Base-by-base conservation (phyloP, 176 grass and related monocot species). In the Eleusine indica region DNA sequence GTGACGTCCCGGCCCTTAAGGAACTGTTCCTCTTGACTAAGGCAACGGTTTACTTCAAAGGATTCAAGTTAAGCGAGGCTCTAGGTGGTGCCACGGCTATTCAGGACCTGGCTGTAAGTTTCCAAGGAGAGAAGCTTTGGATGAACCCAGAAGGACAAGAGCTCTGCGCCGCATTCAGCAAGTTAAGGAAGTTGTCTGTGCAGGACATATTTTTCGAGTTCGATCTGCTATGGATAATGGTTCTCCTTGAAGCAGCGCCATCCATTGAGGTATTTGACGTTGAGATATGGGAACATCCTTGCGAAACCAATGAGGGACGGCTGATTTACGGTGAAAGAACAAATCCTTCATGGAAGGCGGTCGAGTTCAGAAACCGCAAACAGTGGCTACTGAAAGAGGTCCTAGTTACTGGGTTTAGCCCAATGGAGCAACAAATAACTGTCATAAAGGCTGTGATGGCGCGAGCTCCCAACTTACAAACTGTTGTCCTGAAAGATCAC, bases 171-270 rank as follows among this genome's bases (percentile, higher is more conserved):
- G 39, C 40, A 44, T 81, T 81, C 18, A 81, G 12, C 3, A 86
- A 22, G 8, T 48, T 80, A 74, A 74, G 5, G 28, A 86, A 73
- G 37, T 11, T 86, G 17, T 66, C 47, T 43, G 48, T 75, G 32
- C 32, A 35, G 32, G 32, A 35, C 32, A 35, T 35, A 35, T 35
- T 35, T 35, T 35, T 74, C 0, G 12, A 74, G 22, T 86, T 86
- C 74, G 61, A 80, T 25, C 61, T 86, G 4, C 21, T 68, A 57
- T 86, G 77, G 84, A 86, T 61, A 57, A 56, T 74, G 16, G 13
- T 68, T 68, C 77, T 81, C 18, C 77, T 86, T 56, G 70, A 81
- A 81, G 70, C 77, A 53, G 77, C 85, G 25, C 77, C 77, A 18
- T 46, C 38, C 0, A 12, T 81, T 7, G 51, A 81, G 70, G 68